These are phyloP conservation scores for Vigna nakashimae DNA, from an alignment of 306 rosid species.

Conservation along the genomic window DNA sequence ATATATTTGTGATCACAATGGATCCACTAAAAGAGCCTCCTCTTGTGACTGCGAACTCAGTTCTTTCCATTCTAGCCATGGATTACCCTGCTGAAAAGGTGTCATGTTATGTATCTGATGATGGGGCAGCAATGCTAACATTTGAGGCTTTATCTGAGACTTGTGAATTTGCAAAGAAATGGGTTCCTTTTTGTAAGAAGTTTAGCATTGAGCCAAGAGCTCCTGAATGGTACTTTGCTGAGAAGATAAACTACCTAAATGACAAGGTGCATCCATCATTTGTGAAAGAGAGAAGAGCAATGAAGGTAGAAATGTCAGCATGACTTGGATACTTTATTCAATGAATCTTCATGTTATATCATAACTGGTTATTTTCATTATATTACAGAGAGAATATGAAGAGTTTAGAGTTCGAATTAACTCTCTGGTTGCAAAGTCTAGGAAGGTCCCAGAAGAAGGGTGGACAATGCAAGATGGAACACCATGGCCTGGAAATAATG, in stretches of 20 bases:
- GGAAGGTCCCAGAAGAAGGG: constrained; percentile 74
- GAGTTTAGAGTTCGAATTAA: constrained; percentile 73
- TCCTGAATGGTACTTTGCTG: constrained; percentile 70
- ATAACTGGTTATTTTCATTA: constrained; percentile 16
- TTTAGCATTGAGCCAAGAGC: constrained; percentile 75
- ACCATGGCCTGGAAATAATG: constrained; percentile 74
- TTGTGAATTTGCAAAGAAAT: constrained; percentile 75
- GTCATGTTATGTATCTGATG: constrained; percentile 80
- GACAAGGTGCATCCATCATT: constrained; percentile 67
- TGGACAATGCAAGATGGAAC: constrained; percentile 90
- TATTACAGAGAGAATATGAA: constrained; percentile 73
- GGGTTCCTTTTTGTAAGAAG: constrained; percentile 80
- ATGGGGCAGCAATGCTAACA: constrained; percentile 74
- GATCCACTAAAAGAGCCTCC: constrained; percentile 74
- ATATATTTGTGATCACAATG: constrained; percentile 66
- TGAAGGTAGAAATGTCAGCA: constrained; percentile 60
- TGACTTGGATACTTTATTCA: not conserved
- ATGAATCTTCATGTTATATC: constrained; percentile 1
- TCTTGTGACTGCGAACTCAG: constrained; percentile 72
- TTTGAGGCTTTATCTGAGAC: constrained; percentile 75
- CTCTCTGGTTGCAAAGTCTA: constrained; percentile 71
- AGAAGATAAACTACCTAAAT: constrained; percentile 62
- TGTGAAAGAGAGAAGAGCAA: constrained; percentile 77
- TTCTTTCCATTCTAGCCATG: constrained; percentile 73
- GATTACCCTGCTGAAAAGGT: constrained; percentile 75